Evolutionary conservation across 805 yeast genomes (phyloP), one percentile per base, ranked within the genome.

Genomic region (Saccharomycopsis oosterbeekiorum): DNA sequence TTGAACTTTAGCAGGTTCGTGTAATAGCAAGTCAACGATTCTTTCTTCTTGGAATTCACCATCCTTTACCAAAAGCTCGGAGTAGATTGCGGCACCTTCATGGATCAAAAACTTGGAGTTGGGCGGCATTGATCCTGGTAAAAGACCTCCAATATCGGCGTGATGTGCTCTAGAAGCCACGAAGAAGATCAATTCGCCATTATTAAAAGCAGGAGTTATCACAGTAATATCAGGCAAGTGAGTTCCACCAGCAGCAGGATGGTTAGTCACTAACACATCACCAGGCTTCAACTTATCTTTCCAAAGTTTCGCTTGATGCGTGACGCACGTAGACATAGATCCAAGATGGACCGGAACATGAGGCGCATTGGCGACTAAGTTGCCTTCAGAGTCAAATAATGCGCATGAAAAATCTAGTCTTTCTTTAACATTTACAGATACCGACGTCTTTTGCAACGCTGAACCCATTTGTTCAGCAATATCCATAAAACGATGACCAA

Each of bases 81-180:
- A 85, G 68, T 83, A 80, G 41, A 93, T 90, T 2, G 89, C 83
- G 1, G 97, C 97, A 55, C 97, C 98, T 73, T 92, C 97, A 69
- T 92, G 92, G 78, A 84, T 86, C 50, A 93, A 74, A 62, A 84
- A 84, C 68, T 85, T 89, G 1, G 97, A 89, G 69, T 87, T 84
- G 10, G 97, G 96, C 15, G 97, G 97, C 91, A 92, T 90, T 0
- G 96, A 87, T 0, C 97, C 97, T 0, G 97, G 96, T 41, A 89
- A 74, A 62, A 86, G 82, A 14, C 96, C 96, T 17, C 98, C 97
- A 69, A 93, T 92, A 72, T 92, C 98, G 5, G 97, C 92, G 74
- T 93, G 98, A 73, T 92, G 98, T 1, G 97, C 97, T 65, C 98
- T 79, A 0, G 96, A 86, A 0, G 97, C 98, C 14, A 89, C 91